phyloP scores from a whole-genome alignment of 306 rosid genomes.

The Cucurbita ficifolia region DNA sequence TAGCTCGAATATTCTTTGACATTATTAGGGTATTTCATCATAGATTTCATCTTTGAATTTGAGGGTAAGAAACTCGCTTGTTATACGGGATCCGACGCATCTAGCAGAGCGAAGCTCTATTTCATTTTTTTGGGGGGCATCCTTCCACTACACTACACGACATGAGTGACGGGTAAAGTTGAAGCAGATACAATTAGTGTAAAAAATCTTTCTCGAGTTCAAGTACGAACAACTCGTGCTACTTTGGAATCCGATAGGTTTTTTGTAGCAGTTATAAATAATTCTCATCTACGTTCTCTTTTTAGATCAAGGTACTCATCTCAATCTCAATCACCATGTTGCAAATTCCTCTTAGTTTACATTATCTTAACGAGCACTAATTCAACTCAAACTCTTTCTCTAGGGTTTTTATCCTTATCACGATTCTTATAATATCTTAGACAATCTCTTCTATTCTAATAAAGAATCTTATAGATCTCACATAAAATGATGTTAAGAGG shows the following conservation, averaged over 20 bases:
- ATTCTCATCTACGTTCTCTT: background rate
- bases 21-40: background rate
- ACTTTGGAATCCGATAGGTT: too few relatives aligned
- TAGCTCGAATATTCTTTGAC: background rate
- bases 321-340: background rate
- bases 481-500: background rate
- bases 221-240: too few relatives aligned
- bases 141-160: too few relatives aligned
- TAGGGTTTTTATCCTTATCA: background rate
- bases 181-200: too few relatives aligned
- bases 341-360: background rate
- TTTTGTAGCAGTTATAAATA: background rate
- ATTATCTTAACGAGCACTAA: background rate
- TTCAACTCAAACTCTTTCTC: background rate
- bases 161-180: too few relatives aligned
- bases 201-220: too few relatives aligned
- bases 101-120: background rate
- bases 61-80: background rate
- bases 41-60: background rate
- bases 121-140: too few relatives aligned
- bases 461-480: background rate
- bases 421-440: background rate
- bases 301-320: background rate
- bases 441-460: background rate
- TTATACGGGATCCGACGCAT: background rate